Evolutionary conservation across 805 yeast genomes (phyloP).

Genomic region (Kodamaea laetipori): DNA sequence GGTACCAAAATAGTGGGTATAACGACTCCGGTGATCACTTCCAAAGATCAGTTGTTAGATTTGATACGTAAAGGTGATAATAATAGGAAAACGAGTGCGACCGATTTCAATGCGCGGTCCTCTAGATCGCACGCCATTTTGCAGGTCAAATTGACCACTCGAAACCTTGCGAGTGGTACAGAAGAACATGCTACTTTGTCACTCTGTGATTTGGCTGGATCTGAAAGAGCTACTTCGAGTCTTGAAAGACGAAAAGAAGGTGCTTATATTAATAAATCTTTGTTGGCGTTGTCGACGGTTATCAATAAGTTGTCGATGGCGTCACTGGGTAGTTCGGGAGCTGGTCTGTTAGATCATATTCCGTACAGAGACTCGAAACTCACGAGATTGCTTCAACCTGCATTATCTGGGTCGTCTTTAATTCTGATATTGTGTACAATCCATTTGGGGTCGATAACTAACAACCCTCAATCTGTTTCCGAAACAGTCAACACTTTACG

Average conservation of each 20-base stretch:
- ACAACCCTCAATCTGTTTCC: constrained; percentile 50
- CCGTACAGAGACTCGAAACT: constrained; percentile 94
- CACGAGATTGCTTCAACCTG: constrained; percentile 88
- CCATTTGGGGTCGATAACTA: constrained; percentile 51
- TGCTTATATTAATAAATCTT: constrained; percentile 85
- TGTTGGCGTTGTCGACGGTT: constrained; percentile 89
- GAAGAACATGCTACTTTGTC: constrained; percentile 64
- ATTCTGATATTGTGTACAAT: constrained; percentile 88
- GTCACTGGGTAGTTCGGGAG: constrained; percentile 27
- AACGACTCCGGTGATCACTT: constrained; percentile 56
- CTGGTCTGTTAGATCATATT: constrained; percentile 55
- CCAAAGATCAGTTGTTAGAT: constrained; percentile 60
- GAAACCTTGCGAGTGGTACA: constrained; percentile 41
- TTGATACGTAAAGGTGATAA: constrained; percentile 70
- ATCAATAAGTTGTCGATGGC: constrained; percentile 68
- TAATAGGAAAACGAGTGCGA: constrained; percentile 78
- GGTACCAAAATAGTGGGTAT: constrained; percentile 81
- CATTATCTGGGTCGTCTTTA: constrained; percentile 82
- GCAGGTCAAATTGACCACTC: constrained; percentile 57
- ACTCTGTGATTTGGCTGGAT: constrained; percentile 94
- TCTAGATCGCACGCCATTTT: constrained; percentile 93
- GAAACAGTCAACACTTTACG: constrained; percentile 87
- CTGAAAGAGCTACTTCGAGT: constrained; percentile 75
- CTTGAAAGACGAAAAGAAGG: constrained; percentile 90
- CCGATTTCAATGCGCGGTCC: constrained; percentile 84